Percentiles rank a stretch among this genome's conserved stretches.
Conservation (phyloP, 768 basidiomycete genomes). For the Collybia nuda region DNA sequence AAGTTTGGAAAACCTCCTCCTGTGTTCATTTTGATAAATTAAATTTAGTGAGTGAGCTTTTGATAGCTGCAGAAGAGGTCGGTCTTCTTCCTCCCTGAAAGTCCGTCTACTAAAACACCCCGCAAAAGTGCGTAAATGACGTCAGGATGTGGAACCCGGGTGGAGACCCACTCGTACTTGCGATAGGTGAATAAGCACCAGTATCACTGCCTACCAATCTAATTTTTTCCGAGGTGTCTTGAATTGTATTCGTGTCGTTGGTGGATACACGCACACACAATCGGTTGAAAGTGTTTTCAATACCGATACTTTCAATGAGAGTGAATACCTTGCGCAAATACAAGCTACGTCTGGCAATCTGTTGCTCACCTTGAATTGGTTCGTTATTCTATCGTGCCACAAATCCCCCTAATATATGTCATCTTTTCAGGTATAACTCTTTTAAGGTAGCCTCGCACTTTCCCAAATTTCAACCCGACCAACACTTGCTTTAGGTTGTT, state of each 20-base stretch:
- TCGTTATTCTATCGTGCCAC: constrained; percentile 12
- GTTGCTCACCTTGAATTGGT: constrained; percentile 62
- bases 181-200: constrained; percentile 40
- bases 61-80: constrained; percentile 63
- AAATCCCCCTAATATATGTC: not conserved
- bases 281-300: constrained; percentile 57
- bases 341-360: constrained; percentile 44
- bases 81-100: constrained; percentile 3
- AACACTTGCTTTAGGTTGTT: constrained; percentile 43
- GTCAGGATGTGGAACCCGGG: constrained; percentile 55
- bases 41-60: constrained; percentile 54
- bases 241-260: constrained; percentile 64
- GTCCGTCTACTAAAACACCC: constrained; percentile 1
- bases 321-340: constrained; percentile 46
- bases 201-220: not conserved
- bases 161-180: constrained; percentile 51
- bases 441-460: constrained; percentile 46
- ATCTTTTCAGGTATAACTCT: constrained; percentile 53
- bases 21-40: not conserved
- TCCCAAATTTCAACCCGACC: not conserved
- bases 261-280: constrained; percentile 53
- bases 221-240: constrained; percentile 40
- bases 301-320: constrained; percentile 58
- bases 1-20: constrained; percentile 19
- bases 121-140: constrained; percentile 52